phyloP scores from a whole-genome alignment of 1,284 basidiomycete genomes.

The Caloboletus inedulis region DNA sequence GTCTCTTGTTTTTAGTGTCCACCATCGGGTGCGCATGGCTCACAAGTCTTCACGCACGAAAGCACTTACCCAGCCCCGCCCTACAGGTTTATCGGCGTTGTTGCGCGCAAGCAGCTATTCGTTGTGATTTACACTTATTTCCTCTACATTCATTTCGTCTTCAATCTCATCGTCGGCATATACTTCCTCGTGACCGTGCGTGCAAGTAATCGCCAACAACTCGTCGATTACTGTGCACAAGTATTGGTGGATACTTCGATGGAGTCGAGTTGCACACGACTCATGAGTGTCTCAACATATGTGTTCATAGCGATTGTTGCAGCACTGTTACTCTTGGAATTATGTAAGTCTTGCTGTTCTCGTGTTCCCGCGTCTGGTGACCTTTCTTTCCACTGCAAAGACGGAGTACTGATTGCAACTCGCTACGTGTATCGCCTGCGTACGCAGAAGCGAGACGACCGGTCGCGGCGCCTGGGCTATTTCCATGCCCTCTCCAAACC shows the following conservation, averaged over 20 bases:
- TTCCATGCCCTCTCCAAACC: slow-evolving; percentile 33
- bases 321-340: slow-evolving; percentile 46
- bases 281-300: slow-evolving; percentile 43
- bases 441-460: slow-evolving; percentile 42
- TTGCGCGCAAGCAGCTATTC: slow-evolving; percentile 59
- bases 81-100: slow-evolving; percentile 53
- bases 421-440: slow-evolving; percentile 58
- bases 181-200: slow-evolving; percentile 53
- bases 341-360: slow-evolving; percentile 43
- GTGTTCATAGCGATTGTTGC: slow-evolving; percentile 47
- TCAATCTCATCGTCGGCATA: slow-evolving; percentile 52
- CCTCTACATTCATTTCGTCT: slow-evolving; percentile 53
- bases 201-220: slow-evolving; percentile 42
- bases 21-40: slow-evolving; percentile 46
- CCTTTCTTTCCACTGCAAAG: slow-evolving; percentile 31
- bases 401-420: slow-evolving; percentile 54
- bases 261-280: slow-evolving; percentile 42
- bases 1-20: slow-evolving; percentile 49
- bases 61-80: slow-evolving; percentile 3
- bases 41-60: background rate
- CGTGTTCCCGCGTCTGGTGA: background rate
- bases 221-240: slow-evolving; percentile 44
- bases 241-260: slow-evolving; percentile 42
- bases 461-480: slow-evolving; percentile 33
- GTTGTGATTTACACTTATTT: slow-evolving; percentile 55